Conservation (phyloP, 2,329 filamentous ascomycete genomes). For the Metarhizium guizhouense region DNA sequence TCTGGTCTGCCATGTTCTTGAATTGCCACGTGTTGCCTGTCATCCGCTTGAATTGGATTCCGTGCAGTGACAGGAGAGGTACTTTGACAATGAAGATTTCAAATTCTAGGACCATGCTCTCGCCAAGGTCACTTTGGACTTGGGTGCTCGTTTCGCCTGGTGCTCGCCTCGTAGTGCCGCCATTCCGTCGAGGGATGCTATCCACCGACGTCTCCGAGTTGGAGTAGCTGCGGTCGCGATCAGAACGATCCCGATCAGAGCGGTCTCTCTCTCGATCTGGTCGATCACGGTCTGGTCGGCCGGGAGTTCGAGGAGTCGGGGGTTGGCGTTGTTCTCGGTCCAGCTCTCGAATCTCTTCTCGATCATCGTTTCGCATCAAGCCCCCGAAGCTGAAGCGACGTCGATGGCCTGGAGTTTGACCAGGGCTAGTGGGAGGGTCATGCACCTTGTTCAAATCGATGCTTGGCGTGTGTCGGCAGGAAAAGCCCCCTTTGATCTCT, state of each 20-base stretch:
- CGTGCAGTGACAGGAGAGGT: conserved; percentile 82
- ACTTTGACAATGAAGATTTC: conserved; percentile 98
- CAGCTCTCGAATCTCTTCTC: conserved; percentile 62
- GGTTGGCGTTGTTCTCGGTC: conserved; percentile 28
- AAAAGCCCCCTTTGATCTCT: conserved; percentile 91
- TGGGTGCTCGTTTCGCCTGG: conserved; percentile 87
- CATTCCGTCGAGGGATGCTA: conserved; percentile 50
- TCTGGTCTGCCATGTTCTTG: conserved; percentile 96
- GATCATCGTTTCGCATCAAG: conserved; percentile 44
- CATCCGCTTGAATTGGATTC: conserved; percentile 96
- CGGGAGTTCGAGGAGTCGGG: conserved; percentile 33
- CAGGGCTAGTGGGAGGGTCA: conserved; percentile 53
- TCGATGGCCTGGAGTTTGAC: conserved; percentile 49
- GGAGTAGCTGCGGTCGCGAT: conserved; percentile 63
- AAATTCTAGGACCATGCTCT: conserved; percentile 76
- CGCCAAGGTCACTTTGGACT: conserved; percentile 81
- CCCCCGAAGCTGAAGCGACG: conserved; percentile 81
- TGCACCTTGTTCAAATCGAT: conserved; percentile 73
- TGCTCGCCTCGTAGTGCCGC: conserved; percentile 42
- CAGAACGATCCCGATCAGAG: conserved; percentile 23
- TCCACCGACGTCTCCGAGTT: conserved; percentile 83
- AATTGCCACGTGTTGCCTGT: conserved; percentile 96
- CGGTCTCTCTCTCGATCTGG: conserved; percentile 22
- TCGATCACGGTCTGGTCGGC: conserved; percentile 24
- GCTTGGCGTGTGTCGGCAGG: conserved; percentile 78